Evolutionary conservation across 139 green algal species (phyloP).

Genomic region (Tetraselmis striata): DNA sequence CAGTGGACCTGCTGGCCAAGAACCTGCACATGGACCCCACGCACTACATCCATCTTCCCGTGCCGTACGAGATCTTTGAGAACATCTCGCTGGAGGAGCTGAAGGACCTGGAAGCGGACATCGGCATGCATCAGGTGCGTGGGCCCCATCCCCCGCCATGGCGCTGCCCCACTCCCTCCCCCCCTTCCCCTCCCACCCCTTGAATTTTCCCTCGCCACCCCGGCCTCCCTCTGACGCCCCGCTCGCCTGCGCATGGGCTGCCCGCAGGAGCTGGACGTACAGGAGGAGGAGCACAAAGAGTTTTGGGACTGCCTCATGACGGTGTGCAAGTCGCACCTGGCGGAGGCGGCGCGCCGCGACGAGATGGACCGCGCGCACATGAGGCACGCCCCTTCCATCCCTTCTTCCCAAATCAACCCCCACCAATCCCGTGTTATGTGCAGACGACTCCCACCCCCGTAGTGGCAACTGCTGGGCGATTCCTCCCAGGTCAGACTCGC

Average conservation of each 20-base stretch:
- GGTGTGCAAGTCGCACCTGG: conserved; percentile 37
- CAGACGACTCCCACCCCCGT: no score
- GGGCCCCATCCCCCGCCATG: no score
- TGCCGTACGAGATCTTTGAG: conserved; percentile 43
- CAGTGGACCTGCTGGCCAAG: conserved; percentile 57
- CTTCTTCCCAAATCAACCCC: no score
- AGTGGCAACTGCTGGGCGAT: no score
- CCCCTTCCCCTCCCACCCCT: no score
- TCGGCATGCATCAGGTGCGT: conserved; percentile 48
- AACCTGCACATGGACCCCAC: conserved; percentile 50
- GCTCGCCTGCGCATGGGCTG: no score
- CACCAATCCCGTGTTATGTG: no score
- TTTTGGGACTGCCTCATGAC: conserved; percentile 57
- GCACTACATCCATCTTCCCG: conserved; percentile 25
- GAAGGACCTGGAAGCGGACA: conserved; percentile 45
- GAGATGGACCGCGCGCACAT: conserved; percentile 34
- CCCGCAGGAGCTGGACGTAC: conserved; percentile 63
- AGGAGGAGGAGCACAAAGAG: conserved; percentile 37
- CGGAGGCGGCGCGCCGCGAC: conserved; percentile 29
- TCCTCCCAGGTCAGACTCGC: no score
- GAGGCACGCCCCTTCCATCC: no score
- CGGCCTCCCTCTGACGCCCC: no score
- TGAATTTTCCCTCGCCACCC: no score
- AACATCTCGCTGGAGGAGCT: conserved; percentile 45
- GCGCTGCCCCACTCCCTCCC: no score